These are phyloP conservation scores for Fusarium fracticaudum DNA, from an alignment of 2,329 filamentous ascomycete genomes.

Conservation along the genomic window DNA sequence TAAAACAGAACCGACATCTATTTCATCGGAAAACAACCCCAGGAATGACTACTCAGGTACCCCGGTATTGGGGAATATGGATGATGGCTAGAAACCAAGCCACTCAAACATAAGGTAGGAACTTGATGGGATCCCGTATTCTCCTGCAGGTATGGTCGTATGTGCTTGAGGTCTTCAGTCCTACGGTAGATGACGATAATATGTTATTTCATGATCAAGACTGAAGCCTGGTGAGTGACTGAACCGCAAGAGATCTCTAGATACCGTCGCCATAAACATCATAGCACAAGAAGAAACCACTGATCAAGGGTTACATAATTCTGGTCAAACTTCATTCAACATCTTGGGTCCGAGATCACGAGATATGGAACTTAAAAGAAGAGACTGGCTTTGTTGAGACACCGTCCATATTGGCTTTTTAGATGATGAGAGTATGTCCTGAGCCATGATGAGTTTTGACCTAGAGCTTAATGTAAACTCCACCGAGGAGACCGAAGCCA, in stretches of 20 bases:
- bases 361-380: neutral
- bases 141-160: neutral
- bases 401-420: neutral
- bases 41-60: neutral
- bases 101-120: neutral
- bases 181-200: neutral
- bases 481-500: neutral
- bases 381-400: neutral
- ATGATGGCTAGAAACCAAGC: neutral
- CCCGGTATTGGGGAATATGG: neutral
- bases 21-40: neutral
- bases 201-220: neutral
- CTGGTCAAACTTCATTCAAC: neutral
- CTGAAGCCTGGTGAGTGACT: neutral
- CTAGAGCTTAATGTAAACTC: neutral
- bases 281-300: too few relatives aligned
- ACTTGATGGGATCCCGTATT: neutral
- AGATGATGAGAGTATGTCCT: neutral
- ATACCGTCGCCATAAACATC: neutral
- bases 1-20: neutral
- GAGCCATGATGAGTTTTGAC: neutral
- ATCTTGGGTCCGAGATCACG: neutral
- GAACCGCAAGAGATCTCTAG: neutral
- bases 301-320: neutral
- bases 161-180: neutral